Evolutionary conservation across 345 rosid species (phyloP), one percentile per base, ranked within the genome.

Genomic region (Aquilaria malaccensis): DNA sequence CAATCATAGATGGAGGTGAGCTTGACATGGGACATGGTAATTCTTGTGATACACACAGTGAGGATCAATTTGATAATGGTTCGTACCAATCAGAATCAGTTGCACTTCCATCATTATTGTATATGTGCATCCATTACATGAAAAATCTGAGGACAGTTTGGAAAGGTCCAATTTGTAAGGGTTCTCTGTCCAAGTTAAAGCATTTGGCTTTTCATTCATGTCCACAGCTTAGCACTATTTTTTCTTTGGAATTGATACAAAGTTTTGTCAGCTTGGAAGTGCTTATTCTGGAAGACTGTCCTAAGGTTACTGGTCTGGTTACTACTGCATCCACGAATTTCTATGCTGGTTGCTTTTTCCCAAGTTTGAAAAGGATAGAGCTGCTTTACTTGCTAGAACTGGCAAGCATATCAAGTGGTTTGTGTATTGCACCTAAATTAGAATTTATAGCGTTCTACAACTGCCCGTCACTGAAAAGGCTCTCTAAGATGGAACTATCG

Each of bases 321-420:
- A 62, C 57, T 11, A 10, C 33, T 11, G 14, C 57, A 0, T 0
- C 22, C 22, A 22, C 22, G 11, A 4, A 13, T 9, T 2, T 2
- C 15, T 10, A 4, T 9, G 13, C 56, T 0, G 37, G 13, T 30
- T 6, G 30, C 13, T 60, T 33, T 60, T 60, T 67, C 2, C 70
- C 70, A 53, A 52, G 43, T 29, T 46, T 67, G 47, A 67, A 60
- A 45, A 60, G 64, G 45, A 37, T 66, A 45, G 31, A 32, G 2
- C 63, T 66, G 58, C 63, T 46, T 66, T 58, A 65, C 50, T 52
- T 65, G 37, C 68, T 62, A 32, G 37, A 49, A 13, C 53, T 57
- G 49, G 53, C 47, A 29, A 57, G 56, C 69, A 65, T 66, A 10
- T 57, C 63, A 3, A 57, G 33, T 22, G 63, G 58, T 13, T 13